A percentile compares a stretch with the other conserved stretches of the same genome.
Evolutionary conservation across 2,329 filamentous ascomycete species (phyloP).

Genomic region (Microcyclospora pomicola): DNA sequence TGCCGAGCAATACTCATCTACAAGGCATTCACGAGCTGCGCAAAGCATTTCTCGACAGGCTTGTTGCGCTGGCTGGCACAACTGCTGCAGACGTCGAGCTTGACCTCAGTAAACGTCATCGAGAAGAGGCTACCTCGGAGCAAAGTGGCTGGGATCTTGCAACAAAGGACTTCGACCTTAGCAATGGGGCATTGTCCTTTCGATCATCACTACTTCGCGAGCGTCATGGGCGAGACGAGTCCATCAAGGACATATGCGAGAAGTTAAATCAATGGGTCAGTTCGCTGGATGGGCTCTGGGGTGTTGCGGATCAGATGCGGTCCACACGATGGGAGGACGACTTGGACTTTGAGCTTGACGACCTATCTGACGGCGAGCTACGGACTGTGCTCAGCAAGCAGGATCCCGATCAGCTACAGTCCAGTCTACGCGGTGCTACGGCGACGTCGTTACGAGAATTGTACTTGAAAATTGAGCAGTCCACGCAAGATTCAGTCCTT

Average conservation of each 20-base stretch:
- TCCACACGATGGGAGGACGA: conserved; percentile 65
- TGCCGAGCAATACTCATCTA: conserved; percentile 7
- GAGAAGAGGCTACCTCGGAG: neutral
- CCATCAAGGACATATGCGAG: conserved; percentile 47
- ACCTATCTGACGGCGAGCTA: conserved; percentile 49
- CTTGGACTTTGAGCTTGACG: conserved; percentile 49
- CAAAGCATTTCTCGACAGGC: conserved; percentile 9
- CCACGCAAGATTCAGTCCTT: conserved; percentile 1
- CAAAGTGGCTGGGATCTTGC: conserved; percentile 16
- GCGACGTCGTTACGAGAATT: conserved; percentile 6
- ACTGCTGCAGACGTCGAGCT: neutral
- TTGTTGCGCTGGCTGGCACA: conserved; percentile 9
- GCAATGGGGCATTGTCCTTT: conserved; percentile 37
- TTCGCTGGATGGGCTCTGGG: conserved; percentile 54
- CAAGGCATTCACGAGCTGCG: conserved; percentile 12
- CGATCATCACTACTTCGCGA: conserved; percentile 55
- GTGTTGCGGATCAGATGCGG: conserved; percentile 50
- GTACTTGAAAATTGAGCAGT: conserved; percentile 8
- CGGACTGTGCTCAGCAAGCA: conserved; percentile 57
- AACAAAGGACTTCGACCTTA: conserved; percentile 12
- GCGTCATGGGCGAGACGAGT: conserved; percentile 57
- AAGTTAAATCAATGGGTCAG: conserved; percentile 60
- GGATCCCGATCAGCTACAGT: conserved; percentile 48
- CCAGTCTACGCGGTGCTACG: conserved; percentile 9
- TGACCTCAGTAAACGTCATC: neutral